These are phyloP conservation scores for Scheffersomyces insectosa DNA, from an alignment of 1,139 yeast species.

Conservation along the genomic window DNA sequence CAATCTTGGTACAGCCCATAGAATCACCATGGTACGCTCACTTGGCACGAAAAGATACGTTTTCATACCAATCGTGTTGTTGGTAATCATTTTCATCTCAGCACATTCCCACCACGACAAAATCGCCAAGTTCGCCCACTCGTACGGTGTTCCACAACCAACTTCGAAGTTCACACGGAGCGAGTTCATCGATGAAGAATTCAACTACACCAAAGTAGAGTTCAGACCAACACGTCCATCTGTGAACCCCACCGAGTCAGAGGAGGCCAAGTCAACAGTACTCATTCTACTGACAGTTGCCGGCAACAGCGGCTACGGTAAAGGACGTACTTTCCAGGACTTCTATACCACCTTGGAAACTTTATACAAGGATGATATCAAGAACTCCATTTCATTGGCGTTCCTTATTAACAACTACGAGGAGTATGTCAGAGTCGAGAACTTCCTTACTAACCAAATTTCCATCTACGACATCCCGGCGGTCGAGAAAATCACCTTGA, in stretches of 20 bases:
- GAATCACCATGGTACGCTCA: too few species aligned
- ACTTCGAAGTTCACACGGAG: not conserved
- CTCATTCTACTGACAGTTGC: conserved; percentile 23
- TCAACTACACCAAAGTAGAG: conserved; percentile 1
- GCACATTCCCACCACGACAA: not conserved
- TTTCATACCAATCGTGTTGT: not conserved
- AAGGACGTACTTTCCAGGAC: conserved; percentile 20
- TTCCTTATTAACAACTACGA: conserved; percentile 25
- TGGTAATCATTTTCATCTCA: not conserved
- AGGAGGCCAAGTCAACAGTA: not conserved
- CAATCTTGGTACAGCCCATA: too few species aligned
- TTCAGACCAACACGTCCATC: not conserved
- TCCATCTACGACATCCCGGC: conserved; percentile 4
- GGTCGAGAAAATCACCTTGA: conserved; percentile 24
- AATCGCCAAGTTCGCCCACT: not conserved
- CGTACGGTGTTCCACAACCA: not conserved
- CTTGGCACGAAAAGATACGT: not conserved
- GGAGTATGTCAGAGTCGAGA: conserved; percentile 24
- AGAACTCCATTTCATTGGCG: conserved; percentile 26
- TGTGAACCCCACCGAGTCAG: not conserved
- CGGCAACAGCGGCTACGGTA: conserved; percentile 29
- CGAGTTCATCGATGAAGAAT: not conserved
- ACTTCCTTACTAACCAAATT: conserved; percentile 12
- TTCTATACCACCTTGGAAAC: conserved; percentile 23
- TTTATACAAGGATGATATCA: conserved; percentile 13